Percentiles rank a stretch among this genome's conserved stretches.
Evolutionary conservation across 352 stramenopile genomes (phyloP).

Genomic region (Elongisporangium senticosum): DNA sequence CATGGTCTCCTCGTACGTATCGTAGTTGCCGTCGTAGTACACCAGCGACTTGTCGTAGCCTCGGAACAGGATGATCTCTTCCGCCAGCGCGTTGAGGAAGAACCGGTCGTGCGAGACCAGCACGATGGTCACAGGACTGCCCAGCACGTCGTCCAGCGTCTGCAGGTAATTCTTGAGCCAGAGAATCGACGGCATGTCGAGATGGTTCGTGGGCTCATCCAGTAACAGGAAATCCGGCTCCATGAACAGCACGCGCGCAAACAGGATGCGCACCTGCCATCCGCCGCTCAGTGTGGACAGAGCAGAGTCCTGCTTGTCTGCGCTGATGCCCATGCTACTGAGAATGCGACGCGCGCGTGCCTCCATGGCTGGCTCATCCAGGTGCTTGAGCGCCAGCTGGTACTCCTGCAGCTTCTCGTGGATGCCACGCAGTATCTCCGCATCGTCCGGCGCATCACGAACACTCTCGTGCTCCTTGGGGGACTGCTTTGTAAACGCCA

Average conservation of each 20-base stretch:
- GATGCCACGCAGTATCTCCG: slow-evolving; percentile 28
- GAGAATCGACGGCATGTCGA: slow-evolving; percentile 82
- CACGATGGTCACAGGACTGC: slow-evolving; percentile 67
- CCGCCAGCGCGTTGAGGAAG: slow-evolving; percentile 90
- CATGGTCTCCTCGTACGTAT: slow-evolving; percentile 50
- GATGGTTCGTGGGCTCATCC: slow-evolving; percentile 91
- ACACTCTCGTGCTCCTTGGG: slow-evolving; percentile 21
- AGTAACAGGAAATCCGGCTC: slow-evolving; percentile 89
- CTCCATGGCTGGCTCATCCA: slow-evolving; percentile 53
- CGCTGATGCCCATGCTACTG: slow-evolving; percentile 64
- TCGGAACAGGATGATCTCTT: slow-evolving; percentile 53
- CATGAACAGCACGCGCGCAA: slow-evolving; percentile 60
- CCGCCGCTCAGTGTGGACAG: slow-evolving; percentile 47
- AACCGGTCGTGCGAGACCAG: slow-evolving; percentile 91
- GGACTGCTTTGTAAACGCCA: slow-evolving; percentile 15
- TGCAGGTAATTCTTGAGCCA: slow-evolving; percentile 78
- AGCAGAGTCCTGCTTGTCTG: slow-evolving; percentile 69
- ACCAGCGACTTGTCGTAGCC: slow-evolving; percentile 47
- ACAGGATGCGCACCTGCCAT: slow-evolving; percentile 57
- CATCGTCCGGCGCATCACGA: slow-evolving; percentile 15
- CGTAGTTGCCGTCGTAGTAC: slow-evolving; percentile 62
- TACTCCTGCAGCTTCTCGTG: slow-evolving; percentile 37
- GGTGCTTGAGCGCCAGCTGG: slow-evolving; percentile 33
- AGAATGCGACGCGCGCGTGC: slow-evolving; percentile 40
- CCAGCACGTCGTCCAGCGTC: slow-evolving; percentile 52